A percentile compares a stretch with the other conserved stretches of the same genome.
phyloP scores from a whole-genome alignment of 148 eudicot species.

The Cornus suecica region DNA sequence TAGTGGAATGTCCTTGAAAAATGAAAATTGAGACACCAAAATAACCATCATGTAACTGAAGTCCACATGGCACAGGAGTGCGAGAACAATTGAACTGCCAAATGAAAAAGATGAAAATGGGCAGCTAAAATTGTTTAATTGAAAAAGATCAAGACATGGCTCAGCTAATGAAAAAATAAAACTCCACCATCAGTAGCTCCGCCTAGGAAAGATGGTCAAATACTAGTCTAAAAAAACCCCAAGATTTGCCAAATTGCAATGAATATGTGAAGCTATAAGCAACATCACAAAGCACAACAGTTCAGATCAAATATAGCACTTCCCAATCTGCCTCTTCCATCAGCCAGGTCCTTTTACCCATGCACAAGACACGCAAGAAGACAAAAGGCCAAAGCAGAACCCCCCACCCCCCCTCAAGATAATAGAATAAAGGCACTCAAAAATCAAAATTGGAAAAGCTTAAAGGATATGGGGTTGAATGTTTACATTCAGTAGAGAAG shows the following conservation, averaged over 20 bases:
- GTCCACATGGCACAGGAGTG: no score
- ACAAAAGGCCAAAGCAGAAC: background rate
- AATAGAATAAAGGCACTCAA: background rate
- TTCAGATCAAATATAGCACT: no score
- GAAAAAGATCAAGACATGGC: background rate
- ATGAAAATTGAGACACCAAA: no score
- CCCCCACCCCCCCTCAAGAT: background rate
- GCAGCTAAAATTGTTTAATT: background rate
- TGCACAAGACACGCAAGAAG: background rate
- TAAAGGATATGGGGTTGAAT: slow-evolving; percentile 7
- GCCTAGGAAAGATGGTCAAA: background rate
- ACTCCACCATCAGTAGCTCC: background rate
- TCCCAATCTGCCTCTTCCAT: no score
- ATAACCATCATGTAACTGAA: no score
- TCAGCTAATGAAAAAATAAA: background rate
- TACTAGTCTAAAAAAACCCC: background rate
- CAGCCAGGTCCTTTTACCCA: no score
- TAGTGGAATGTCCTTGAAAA: no score
- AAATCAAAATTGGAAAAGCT: background rate
- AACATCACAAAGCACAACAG: background rate
- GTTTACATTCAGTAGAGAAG: slow-evolving; percentile 98
- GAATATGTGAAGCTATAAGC: background rate
- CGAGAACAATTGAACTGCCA: no score
- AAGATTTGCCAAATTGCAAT: background rate
- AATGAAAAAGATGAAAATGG: no score